Conservation (phyloP, 1,284 basidiomycete species). For the Malassezia vespertilionis region DNA sequence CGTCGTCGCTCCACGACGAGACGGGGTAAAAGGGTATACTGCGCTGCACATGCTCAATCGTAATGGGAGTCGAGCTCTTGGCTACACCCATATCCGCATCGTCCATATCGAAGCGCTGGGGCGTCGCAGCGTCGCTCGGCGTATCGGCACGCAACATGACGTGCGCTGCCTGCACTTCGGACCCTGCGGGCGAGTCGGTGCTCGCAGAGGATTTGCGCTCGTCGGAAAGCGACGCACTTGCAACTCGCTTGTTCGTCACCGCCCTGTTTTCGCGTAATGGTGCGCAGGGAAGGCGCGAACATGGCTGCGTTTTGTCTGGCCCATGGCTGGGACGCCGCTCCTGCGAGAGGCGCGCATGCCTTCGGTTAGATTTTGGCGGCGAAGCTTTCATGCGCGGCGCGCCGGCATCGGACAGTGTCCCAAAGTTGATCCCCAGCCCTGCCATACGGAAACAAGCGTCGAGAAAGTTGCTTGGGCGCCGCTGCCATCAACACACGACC, state of each 20-base stretch:
- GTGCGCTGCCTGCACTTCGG: conserved; percentile 5
- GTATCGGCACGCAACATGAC: conserved; percentile 4
- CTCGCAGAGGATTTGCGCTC: conserved; percentile 9
- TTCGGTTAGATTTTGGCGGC: conserved; percentile 4
- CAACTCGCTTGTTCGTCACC: neutral
- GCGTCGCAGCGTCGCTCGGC: conserved; percentile 6
- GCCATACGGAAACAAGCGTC: conserved; percentile 30
- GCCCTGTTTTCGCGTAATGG: conserved; percentile 12
- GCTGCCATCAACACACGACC: no score
- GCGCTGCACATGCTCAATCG: neutral
- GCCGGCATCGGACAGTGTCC: conserved; percentile 20
- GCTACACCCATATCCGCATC: no score
- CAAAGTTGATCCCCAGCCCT: conserved; percentile 41
- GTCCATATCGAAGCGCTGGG: neutral
- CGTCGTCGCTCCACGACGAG: no score
- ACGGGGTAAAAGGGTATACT: neutral
- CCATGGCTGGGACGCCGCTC: no score
- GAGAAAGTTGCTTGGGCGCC: no score
- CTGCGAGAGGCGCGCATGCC: conserved; percentile 9
- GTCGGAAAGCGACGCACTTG: conserved; percentile 3
- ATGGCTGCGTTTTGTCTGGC: no score
- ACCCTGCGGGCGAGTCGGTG: conserved; percentile 1
- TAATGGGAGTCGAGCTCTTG: neutral
- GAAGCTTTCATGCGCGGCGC: conserved; percentile 12
- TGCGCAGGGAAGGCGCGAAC: conserved; percentile 4